phyloP scores from a whole-genome alignment of 1,284 basidiomycete species.

The Ganoderma leucocontextum region DNA sequence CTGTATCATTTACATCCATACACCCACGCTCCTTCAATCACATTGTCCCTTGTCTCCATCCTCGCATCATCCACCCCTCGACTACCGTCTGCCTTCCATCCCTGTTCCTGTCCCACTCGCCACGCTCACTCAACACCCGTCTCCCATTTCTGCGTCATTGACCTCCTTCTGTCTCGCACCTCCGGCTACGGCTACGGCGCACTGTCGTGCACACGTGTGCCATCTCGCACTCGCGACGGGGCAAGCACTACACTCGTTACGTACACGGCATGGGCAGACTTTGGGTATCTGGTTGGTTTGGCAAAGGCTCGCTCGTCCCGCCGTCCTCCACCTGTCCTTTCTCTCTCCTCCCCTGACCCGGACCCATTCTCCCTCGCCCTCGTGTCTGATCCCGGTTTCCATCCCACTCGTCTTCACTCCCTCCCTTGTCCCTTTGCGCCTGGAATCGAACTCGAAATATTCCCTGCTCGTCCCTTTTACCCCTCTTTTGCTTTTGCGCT shows the following conservation, averaged over 20 bases:
- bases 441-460: not conserved
- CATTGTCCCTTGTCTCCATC: not conserved
- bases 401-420: not conserved
- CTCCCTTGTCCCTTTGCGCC: not conserved
- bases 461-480: not conserved
- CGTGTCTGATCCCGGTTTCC: not conserved
- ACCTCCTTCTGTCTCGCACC: not conserved
- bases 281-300: conserved; percentile 25
- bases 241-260: not conserved
- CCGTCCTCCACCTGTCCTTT: not conserved
- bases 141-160: not conserved
- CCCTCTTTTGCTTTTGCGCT: not conserved
- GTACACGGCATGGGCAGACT: conserved; percentile 10
- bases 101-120: not conserved
- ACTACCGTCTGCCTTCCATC: not conserved
- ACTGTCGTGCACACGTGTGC: not conserved
- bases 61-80: not conserved
- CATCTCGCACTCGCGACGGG: not conserved
- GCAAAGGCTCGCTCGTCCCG: conserved; percentile 3
- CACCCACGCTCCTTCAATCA: not conserved
- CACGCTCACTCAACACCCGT: too few species aligned
- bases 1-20: not conserved
- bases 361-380: not conserved
- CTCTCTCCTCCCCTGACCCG: not conserved
- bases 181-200: not conserved